phyloP scores from a whole-genome alignment of 768 basidiomycete genomes.

The Macrolepiota fuliginosa region DNA sequence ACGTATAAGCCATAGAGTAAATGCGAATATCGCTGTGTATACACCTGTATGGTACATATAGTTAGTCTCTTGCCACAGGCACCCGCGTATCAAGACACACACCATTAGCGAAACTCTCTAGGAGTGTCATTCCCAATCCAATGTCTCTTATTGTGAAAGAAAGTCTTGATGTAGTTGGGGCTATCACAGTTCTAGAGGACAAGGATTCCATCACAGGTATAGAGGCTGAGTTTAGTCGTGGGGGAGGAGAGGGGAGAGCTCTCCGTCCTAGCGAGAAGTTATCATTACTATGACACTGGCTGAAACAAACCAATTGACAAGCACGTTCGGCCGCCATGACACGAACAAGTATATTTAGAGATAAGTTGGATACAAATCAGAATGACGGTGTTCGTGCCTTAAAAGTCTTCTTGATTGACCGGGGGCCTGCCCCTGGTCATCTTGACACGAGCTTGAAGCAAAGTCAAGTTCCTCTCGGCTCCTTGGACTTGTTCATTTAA shows the following conservation, averaged over 20 bases:
- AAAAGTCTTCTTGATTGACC: too few species aligned
- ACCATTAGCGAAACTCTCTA: conserved; percentile 10
- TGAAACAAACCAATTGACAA: not conserved
- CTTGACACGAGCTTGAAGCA: not conserved
- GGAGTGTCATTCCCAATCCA: conserved; percentile 6
- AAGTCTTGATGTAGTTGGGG: not conserved
- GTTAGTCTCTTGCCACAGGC: not conserved
- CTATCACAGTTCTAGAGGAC: not conserved
- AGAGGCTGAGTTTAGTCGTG: not conserved
- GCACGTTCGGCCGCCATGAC: not conserved
- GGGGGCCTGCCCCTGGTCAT: not conserved
- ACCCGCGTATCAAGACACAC: not conserved
- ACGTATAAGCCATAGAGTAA: conserved; percentile 2
- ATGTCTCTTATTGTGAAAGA: conserved; percentile 6
- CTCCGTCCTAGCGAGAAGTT: too few species aligned
- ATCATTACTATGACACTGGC: not conserved
- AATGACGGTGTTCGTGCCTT: too few species aligned
- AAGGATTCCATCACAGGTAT: not conserved
- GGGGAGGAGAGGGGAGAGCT: not conserved
- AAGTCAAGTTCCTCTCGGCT: not conserved
- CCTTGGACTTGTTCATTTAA: not conserved
- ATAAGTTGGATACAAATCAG: too few species aligned
- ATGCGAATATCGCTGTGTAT: conserved; percentile 5
- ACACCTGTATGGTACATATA: not conserved
- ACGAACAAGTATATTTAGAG: not conserved